Conservation (phyloP, 305 asterid species). For the Caryopteris hybrid region DNA sequence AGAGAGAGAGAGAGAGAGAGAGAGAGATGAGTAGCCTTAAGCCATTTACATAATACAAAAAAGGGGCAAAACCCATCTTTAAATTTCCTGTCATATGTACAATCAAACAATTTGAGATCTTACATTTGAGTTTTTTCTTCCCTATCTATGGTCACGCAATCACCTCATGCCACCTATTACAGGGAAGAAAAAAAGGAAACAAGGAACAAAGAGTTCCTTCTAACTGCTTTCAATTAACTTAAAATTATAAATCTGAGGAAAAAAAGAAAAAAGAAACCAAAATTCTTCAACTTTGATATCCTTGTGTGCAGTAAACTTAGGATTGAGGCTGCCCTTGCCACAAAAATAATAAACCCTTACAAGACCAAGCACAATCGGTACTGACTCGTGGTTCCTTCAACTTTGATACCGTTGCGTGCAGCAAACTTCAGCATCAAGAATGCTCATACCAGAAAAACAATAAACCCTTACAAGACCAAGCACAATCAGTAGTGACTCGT, state of each 20-base stretch:
- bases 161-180: slow-evolving; percentile 14
- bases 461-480: too few relatives aligned
- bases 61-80: neutral
- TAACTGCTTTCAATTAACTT: slow-evolving; percentile 9
- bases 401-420: too few relatives aligned
- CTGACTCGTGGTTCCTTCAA: slow-evolving; percentile 1
- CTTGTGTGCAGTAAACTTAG: slow-evolving; percentile 12
- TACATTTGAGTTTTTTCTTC: slow-evolving; percentile 12
- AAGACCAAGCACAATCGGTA: neutral
- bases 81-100: slow-evolving; percentile 22
- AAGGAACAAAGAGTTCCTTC: slow-evolving; percentile 20
- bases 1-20: too few relatives aligned
- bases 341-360: neutral
- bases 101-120: slow-evolving; percentile 26
- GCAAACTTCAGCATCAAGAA: slow-evolving; percentile 10
- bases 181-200: neutral
- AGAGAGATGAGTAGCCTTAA: neutral
- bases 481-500: neutral
- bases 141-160: slow-evolving; percentile 13
- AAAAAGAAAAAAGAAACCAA: slow-evolving; percentile 8
- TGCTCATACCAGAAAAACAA: slow-evolving; percentile 7
- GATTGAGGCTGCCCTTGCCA: slow-evolving; percentile 12
- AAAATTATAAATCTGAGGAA: neutral
- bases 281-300: slow-evolving; percentile 17
- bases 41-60: neutral